Percentiles rank a stretch among this genome's conserved stretches.
Conservation (phyloP, 768 basidiomycete species). For the Atractiella rhizophila region DNA sequence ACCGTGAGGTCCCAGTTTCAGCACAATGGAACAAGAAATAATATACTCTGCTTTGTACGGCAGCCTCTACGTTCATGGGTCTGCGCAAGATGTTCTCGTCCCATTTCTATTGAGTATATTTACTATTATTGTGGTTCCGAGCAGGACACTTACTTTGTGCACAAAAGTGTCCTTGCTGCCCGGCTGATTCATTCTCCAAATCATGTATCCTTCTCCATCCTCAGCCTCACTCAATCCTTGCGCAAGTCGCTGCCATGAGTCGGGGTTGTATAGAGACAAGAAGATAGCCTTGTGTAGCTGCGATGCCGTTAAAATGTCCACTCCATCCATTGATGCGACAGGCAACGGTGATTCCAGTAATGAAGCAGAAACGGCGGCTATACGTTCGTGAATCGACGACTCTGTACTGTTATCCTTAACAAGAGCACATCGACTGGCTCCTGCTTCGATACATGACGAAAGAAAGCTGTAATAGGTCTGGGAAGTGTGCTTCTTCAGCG, state of each 20-base stretch:
- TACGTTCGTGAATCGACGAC: background rate
- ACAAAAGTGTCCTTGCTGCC: too few species aligned
- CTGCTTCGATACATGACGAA: background rate
- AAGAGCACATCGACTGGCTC: too few species aligned
- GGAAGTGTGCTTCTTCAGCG: background rate
- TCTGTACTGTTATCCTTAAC: background rate
- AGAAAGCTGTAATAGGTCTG: background rate
- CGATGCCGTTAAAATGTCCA: background rate
- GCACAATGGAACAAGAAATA: too few species aligned
- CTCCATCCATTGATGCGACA: background rate
- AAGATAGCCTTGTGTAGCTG: background rate
- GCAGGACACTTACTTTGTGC: background rate
- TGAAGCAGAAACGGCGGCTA: background rate
- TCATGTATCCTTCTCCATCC: background rate
- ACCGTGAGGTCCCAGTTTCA: too few species aligned
- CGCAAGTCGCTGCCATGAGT: conserved; percentile 1
- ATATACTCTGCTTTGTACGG: too few species aligned
- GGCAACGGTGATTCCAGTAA: too few species aligned
- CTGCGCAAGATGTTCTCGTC: background rate
- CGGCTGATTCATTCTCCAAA: background rate
- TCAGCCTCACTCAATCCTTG: background rate
- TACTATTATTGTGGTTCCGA: background rate
- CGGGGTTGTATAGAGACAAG: background rate
- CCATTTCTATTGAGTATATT: background rate
- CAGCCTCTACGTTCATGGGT: too few species aligned